These are phyloP conservation scores for Candida dendrica DNA, from an alignment of 805 yeast genomes.

Conservation along the genomic window DNA sequence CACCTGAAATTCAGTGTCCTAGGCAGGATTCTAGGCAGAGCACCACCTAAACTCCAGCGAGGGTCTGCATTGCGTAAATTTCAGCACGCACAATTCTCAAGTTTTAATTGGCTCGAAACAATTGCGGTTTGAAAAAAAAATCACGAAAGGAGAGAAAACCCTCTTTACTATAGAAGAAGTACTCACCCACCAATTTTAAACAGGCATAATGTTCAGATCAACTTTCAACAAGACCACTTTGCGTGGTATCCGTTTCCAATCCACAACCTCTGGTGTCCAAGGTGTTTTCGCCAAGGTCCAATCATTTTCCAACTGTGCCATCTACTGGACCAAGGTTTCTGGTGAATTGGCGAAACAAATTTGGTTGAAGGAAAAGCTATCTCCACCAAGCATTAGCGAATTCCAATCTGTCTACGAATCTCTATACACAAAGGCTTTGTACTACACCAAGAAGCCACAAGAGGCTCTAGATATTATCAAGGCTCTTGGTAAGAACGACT, in stretches of 20 bases:
- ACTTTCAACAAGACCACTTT: constrained; percentile 15
- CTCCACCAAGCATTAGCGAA: constrained; percentile 79
- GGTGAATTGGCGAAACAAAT: constrained; percentile 50
- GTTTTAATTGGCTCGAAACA: background rate
- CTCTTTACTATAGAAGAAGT: background rate
- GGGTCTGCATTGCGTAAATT: background rate
- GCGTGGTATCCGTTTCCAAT: constrained; percentile 27
- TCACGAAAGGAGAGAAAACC: background rate
- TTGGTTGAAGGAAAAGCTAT: constrained; percentile 85
- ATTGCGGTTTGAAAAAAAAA: background rate
- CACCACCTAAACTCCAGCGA: background rate
- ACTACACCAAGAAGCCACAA: constrained; percentile 52
- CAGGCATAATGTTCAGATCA: constrained; percentile 15
- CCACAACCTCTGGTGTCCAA: constrained; percentile 25
- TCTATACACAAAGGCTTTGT: constrained; percentile 38
- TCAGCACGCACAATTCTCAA: background rate
- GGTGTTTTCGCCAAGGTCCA: constrained; percentile 25
- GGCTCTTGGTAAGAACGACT: constrained; percentile 46
- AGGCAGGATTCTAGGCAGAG: too few relatives aligned
- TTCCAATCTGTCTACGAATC: constrained; percentile 67
- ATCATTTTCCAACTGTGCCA: constrained; percentile 35
- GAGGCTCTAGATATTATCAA: constrained; percentile 41
- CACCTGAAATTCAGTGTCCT: too few relatives aligned
- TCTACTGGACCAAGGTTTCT: constrained; percentile 71
- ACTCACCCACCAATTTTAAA: background rate